Evolutionary conservation across 495 filamentous ascomycete genomes (phyloP).

Genomic region (Physcia stellaris): DNA sequence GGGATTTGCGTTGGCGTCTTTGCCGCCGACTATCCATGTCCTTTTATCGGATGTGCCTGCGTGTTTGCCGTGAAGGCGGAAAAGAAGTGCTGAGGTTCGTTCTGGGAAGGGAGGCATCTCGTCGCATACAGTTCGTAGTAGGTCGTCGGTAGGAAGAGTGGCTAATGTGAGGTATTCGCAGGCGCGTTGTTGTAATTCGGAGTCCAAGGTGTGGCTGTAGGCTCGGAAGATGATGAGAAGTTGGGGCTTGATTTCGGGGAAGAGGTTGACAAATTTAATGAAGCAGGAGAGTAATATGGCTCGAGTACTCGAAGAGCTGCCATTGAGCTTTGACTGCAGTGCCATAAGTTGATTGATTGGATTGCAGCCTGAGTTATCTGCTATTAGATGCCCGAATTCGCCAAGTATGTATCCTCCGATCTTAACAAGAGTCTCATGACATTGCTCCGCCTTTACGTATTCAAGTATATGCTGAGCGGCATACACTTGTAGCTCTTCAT

Average conservation of each 20-base stretch:
- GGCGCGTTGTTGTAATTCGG: slow-evolving; percentile 89
- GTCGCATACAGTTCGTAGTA: slow-evolving; percentile 90
- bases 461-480: slow-evolving; percentile 83
- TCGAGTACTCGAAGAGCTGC: slow-evolving; percentile 74
- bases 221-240: slow-evolving; percentile 77
- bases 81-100: slow-evolving; percentile 79
- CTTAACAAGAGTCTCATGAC: slow-evolving; percentile 93
- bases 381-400: slow-evolving; percentile 95
- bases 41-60: slow-evolving; percentile 82
- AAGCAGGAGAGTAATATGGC: slow-evolving; percentile 92
- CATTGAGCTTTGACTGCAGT: slow-evolving; percentile 77
- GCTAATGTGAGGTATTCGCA: slow-evolving; percentile 91
- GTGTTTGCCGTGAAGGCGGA: slow-evolving; percentile 85
- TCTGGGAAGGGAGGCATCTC: slow-evolving; percentile 99
- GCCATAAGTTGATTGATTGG: slow-evolving; percentile 97
- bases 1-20: slow-evolving; percentile 74
- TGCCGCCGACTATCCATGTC: slow-evolving; percentile 91
- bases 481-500: slow-evolving; percentile 95
- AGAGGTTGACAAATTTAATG: slow-evolving; percentile 96
- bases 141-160: slow-evolving; percentile 74
- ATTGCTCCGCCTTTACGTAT: slow-evolving; percentile 80
- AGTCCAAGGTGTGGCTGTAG: slow-evolving; percentile 90
- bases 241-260: slow-evolving; percentile 96
- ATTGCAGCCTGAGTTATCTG: slow-evolving; percentile 84
- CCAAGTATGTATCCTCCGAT: slow-evolving; percentile 93